These are phyloP conservation scores for Ilex asprella DNA, from an alignment of 257 asterid genomes.

Conservation along the genomic window DNA sequence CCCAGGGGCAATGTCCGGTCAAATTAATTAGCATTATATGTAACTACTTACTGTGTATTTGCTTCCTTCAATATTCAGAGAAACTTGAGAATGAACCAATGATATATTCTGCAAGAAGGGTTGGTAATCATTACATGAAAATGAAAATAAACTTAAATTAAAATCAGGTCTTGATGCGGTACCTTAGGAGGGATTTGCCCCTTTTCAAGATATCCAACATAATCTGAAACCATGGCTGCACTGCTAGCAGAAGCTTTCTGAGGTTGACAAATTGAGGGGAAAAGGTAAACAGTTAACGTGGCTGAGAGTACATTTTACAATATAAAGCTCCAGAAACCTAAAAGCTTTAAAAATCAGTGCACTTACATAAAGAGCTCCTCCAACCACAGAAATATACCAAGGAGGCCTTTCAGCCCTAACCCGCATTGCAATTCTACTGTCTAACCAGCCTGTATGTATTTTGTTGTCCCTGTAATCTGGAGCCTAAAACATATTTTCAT, in stretches of 20 bases:
- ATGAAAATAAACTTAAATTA: conserved; percentile 16
- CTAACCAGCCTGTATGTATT: conserved; percentile 99
- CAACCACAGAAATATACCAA: conserved; percentile 98
- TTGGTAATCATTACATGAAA: conserved; percentile 9
- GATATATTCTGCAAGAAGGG: conserved; percentile 87
- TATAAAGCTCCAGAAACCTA: conserved; percentile 13
- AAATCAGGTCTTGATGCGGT: conserved; percentile 7
- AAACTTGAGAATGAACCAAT: conserved; percentile 88
- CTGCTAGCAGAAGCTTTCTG: conserved; percentile 99
- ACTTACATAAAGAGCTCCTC: conserved; percentile 98
- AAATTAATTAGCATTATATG: conserved; percentile 3
- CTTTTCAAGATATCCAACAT: conserved; percentile 96
- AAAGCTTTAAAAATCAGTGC: not conserved
- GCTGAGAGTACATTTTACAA: not conserved
- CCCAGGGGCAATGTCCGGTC: too few relatives aligned
- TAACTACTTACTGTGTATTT: conserved; percentile 78
- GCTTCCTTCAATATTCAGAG: conserved; percentile 97
- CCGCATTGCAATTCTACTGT: conserved; percentile 99
- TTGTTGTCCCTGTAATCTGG: conserved; percentile 90
- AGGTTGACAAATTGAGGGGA: conserved; percentile 19
- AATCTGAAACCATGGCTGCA: conserved; percentile 92
- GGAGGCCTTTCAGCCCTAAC: conserved; percentile 99
- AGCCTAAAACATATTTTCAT: conserved; percentile 45
- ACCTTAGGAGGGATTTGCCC: conserved; percentile 99
- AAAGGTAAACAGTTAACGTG: not conserved